A percentile compares a stretch with the other conserved stretches of the same genome.
phyloP scores from a whole-genome alignment of 805 yeast genomes.

The Yamadazyma kitorensis region DNA sequence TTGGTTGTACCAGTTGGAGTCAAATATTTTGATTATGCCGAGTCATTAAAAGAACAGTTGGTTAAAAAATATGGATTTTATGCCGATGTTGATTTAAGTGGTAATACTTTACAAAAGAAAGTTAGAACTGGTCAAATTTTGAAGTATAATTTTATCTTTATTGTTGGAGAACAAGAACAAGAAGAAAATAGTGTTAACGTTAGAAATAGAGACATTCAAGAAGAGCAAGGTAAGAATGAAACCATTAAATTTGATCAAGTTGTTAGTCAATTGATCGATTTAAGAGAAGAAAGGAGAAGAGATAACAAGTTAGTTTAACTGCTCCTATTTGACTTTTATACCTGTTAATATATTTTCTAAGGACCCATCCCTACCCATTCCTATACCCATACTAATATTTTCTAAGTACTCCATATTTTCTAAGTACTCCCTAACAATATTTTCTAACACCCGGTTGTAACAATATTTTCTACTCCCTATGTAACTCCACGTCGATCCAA shows the following conservation, averaged over 20 bases:
- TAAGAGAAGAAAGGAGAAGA: conserved; percentile 71
- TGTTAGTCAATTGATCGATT: conserved; percentile 59
- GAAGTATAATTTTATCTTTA: conserved; percentile 92
- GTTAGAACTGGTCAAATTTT: conserved; percentile 93
- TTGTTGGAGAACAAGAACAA: conserved; percentile 96
- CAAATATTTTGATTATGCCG: conserved; percentile 87
- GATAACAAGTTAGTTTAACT: conserved; percentile 50
- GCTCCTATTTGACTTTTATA: no score
- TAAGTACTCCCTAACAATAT: no score
- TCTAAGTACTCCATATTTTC: background rate
- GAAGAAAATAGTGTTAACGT: conserved; percentile 78
- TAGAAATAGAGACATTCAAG: conserved; percentile 93
- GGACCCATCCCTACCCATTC: background rate
- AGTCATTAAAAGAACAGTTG: conserved; percentile 65
- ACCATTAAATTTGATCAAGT: conserved; percentile 73
- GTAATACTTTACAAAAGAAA: conserved; percentile 97
- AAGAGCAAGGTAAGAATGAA: conserved; percentile 89
- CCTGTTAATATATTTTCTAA: background rate
- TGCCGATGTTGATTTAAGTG: conserved; percentile 89
- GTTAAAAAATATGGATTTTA: conserved; percentile 71
- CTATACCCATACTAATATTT: background rate
- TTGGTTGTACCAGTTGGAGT: conserved; percentile 96
- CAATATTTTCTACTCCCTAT: background rate
- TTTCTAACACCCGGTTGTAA: no score
- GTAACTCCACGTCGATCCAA: background rate